Evolutionary conservation across 768 basidiomycete genomes (phyloP).

Genomic region (Suillus tomentosus): DNA sequence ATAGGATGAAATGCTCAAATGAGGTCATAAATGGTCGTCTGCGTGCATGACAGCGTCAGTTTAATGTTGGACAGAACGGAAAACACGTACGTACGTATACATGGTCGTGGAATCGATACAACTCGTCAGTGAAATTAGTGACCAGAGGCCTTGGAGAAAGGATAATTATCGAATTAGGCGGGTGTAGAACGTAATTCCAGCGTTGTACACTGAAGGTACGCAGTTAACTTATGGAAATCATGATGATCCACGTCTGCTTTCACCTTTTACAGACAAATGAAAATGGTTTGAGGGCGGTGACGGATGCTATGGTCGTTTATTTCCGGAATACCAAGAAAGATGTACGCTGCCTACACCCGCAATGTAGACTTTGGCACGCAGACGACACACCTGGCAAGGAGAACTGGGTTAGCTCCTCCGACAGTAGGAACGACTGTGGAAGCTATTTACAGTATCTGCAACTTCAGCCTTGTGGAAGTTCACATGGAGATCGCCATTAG

Average conservation of each 20-base stretch:
- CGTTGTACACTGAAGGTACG: conserved; percentile 28
- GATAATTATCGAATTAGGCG: conserved; percentile 27
- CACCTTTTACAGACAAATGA: conserved; percentile 29
- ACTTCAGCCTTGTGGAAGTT: conserved; percentile 76
- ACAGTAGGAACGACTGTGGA: not conserved
- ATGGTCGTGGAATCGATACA: conserved; percentile 30
- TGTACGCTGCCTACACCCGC: conserved; percentile 76
- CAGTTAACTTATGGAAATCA: conserved; percentile 10
- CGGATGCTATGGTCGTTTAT: conserved; percentile 35
- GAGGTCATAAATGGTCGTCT: conserved; percentile 30
- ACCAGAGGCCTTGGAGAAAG: conserved; percentile 25
- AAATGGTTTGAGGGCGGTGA: not conserved
- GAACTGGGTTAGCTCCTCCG: conserved; percentile 17
- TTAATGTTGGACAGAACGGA: conserved; percentile 11
- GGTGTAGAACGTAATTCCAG: conserved; percentile 28
- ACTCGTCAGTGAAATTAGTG: conserved; percentile 30
- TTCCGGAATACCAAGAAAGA: conserved; percentile 72
- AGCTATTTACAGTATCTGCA: conserved; percentile 68
- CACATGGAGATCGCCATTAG: conserved; percentile 78
- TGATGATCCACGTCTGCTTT: not conserved
- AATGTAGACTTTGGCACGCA: conserved; percentile 75
- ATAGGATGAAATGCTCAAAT: conserved; percentile 23
- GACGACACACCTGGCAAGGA: conserved; percentile 63
- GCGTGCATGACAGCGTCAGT: conserved; percentile 15
- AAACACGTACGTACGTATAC: conserved; percentile 19